Evolutionary conservation across 345 rosid species (phyloP), one percentile per base, ranked within the genome.

Genomic region (Capsella bursapastoris): DNA sequence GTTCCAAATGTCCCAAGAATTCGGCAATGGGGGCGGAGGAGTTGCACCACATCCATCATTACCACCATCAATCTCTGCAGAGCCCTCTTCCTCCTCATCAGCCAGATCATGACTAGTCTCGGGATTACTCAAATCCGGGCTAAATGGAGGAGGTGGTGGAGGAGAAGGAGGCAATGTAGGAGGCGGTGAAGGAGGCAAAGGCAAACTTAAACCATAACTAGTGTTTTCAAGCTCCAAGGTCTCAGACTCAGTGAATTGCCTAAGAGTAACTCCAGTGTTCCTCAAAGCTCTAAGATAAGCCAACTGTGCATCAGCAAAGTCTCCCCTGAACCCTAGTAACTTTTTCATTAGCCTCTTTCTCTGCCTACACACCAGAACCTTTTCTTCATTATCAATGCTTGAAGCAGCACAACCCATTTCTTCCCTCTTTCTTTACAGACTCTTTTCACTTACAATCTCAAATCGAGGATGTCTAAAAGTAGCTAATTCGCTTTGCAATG

Each of bases 321-420:
- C 93, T 64, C 74, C 85, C 74, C 98, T 85, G 77, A 75, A 73
- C 66, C 67, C 82, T 57, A 91, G 75, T 78, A 94, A 51, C 60
- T 86, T 86, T 65, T 87, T 91, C 97, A 91, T 88, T 49, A 90
- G 74, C 84, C 82, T 94, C 86, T 86, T 91, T 69, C 98, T 83
- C 83, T 87, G 91, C 83, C 86, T 91, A 77, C 92, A 91, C 40
- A 79, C 78, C 72, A 67, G 80, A 64, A 89, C 89, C 79, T 86
- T 88, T 74, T 82, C 98, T 61, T 87, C 97, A 81, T 86, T 84
- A 66, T 91, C 90, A 71, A 87, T 86, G 73, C 84, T 91, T 29
- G 98, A 91, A 37, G 87, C 88, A 29, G 82, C 92, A 84, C 94
- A 94, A n/a, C 98, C 98, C 97, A 90, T 90, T 77, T 79, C 62